phyloP scores from a whole-genome alignment of 2,329 filamentous ascomycete genomes.

The Raffaelea deltoideospora region DNA sequence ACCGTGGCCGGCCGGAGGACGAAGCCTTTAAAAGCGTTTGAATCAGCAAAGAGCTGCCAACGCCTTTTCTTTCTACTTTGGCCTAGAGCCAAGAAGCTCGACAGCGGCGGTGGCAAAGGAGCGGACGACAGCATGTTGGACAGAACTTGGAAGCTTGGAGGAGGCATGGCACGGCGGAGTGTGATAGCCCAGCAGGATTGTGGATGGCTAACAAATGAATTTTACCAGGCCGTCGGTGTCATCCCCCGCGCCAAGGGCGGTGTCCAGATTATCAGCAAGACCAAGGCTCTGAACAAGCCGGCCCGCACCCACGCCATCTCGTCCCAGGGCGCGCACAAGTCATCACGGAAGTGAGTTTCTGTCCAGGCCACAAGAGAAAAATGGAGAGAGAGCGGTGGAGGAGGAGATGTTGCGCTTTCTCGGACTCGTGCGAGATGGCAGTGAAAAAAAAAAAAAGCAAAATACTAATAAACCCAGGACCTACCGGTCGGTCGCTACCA shows the following conservation, averaged over 20 bases:
- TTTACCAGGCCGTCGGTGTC: constrained; percentile 72
- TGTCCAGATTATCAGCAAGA: constrained; percentile 75
- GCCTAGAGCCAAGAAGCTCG: too few species aligned
- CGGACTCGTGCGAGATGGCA: too few species aligned
- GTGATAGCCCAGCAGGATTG: too few species aligned
- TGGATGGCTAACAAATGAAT: neutral
- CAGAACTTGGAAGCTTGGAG: neutral
- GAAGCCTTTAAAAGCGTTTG: too few species aligned
- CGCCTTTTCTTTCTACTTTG: too few species aligned
- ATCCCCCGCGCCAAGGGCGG: constrained; percentile 61
- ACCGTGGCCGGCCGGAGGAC: too few species aligned
- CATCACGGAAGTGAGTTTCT: constrained; percentile 60
- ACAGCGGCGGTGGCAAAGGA: too few species aligned
- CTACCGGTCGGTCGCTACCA: constrained; percentile 77
- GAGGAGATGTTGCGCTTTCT: too few species aligned
- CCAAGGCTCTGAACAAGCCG: constrained; percentile 57
- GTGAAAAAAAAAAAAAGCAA: neutral
- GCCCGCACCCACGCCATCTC: constrained; percentile 47
- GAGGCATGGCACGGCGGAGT: too few species aligned
- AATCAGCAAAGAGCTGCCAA: too few species aligned
- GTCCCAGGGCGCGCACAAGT: constrained; percentile 56
- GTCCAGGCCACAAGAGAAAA: too few species aligned
- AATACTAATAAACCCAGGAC: constrained; percentile 36
- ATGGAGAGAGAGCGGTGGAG: neutral
- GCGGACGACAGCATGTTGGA: neutral